Conservation (phyloP, 352 stramenopile species). For the Peronospora tabacina region DNA sequence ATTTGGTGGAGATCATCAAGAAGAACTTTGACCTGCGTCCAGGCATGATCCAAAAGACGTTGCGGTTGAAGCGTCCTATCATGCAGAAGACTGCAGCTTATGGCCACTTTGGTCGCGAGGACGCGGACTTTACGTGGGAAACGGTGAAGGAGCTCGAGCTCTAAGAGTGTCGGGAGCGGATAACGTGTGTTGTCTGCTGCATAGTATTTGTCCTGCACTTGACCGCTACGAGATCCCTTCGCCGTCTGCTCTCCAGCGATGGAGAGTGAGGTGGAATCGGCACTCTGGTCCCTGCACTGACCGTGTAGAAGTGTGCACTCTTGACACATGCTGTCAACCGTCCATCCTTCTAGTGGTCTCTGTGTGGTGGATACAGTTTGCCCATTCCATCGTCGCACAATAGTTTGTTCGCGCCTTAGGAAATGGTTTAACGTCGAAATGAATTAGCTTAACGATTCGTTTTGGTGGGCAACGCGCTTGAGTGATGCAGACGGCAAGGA, state of each 20-base stretch:
- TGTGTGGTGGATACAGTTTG: conserved; percentile 22
- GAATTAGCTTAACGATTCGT: conserved; percentile 28
- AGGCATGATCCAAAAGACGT: conserved; percentile 96
- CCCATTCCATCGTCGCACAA: conserved; percentile 27
- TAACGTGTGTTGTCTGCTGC: conserved; percentile 32
- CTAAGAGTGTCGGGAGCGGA: conserved; percentile 34
- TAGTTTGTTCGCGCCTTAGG: conserved; percentile 21
- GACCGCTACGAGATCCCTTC: conserved; percentile 21
- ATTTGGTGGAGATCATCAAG: conserved; percentile 96
- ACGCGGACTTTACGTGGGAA: conserved; percentile 99
- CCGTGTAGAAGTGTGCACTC: conserved; percentile 27
- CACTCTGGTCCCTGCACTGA: conserved; percentile 13
- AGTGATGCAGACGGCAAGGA: no score
- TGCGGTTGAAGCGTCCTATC: conserved; percentile 95
- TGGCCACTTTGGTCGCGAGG: conserved; percentile 97
- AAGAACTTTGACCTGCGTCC: conserved; percentile 99
- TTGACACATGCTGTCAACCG: conserved; percentile 33
- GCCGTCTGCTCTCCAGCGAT: conserved; percentile 27
- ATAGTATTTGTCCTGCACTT: conserved; percentile 36
- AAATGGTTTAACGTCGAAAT: conserved; percentile 30
- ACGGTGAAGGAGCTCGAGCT: conserved; percentile 89
- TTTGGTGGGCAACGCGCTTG: conserved; percentile 7
- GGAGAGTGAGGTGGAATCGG: conserved; percentile 30
- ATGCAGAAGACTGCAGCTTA: conserved; percentile 99
- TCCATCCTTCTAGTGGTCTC: conserved; percentile 29